Base-by-base conservation (phyloP, 148 eudicot genomes). In the Rhododendron molle region DNA sequence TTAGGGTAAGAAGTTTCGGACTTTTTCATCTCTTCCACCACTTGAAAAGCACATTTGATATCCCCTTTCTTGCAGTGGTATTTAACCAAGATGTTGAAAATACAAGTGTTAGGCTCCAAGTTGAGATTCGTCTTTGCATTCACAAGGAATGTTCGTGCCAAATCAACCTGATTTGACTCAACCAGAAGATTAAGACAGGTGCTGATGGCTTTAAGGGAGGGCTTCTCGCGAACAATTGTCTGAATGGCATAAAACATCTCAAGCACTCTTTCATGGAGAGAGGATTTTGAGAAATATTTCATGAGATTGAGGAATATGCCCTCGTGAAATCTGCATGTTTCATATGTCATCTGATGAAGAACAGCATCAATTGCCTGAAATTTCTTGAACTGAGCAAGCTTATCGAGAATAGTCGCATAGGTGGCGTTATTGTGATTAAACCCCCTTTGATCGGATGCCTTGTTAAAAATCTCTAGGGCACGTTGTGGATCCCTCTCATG, bases 101-200 rank as follows among this genome's bases (percentile, higher is more conserved):
- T 92, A 87, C 99, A 97, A 46, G 98, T 90, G 81, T 97, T 97
- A 52, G 99, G 98, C 88, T 87, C 86, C 91, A 95, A 85, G 38
- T 89, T 88, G 44, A 93, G 92, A 88, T 80, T 28, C 83, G 81
- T 92, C 89, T 90, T 92, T 7, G 90, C 85, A 81, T 88, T 87
- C 83, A 94, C 78, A 11, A 97, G 92, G 82, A 94, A 93, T 20
- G 43, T 87, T 52, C 90, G 86, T 11, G 95, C 98, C 88, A 95
- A 88, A 85, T 91, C 94, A 89, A 94, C 88, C 85, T 91, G 91
- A 82, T 93, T 85, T 5, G 96, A 88, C 23, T 97, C 99, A 82
- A 97, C 93, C 60, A 95, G 88, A 49, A 97, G 94, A 87, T 97
- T 97, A 58, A 95, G 95, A 89, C 99, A 97, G 28, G 98, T 94